Base-by-base conservation (phyloP, 257 asterid species). In the Solanum medicagineum region DNA sequence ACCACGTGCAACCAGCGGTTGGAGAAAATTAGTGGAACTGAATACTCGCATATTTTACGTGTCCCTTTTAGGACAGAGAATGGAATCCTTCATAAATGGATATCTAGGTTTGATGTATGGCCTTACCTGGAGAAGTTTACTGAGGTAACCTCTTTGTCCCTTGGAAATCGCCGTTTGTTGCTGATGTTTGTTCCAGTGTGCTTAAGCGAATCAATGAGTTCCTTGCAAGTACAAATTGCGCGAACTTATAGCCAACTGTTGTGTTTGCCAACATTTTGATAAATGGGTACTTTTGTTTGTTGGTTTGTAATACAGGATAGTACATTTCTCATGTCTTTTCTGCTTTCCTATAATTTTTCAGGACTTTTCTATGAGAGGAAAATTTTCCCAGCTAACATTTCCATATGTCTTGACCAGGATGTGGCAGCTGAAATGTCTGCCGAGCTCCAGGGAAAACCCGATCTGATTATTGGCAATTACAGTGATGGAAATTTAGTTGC, bases 401-500 rank as follows among this genome's bases (percentile, higher is more conserved):
- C 20, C 53, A 45, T 0, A 12, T 82, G 29, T 62, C 45, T 69
- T 71, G 79, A 49, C 83, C 89, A 95, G 99, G 99, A 97, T 80
- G 91, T 94, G 29, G 97, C 91, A 24, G 79, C 88, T 86, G 99
- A 97, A 94, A 95, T 97, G 68, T 74, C 94, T 40, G 98, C 99
- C n/a, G 99, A 97, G 95, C 84, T 97, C 90, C 97, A 95, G 86
- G 99, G 94, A 36, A 63, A 75, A 66, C 98, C 99, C 0, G 97
- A 95, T 89, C 92, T 97, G 70, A 91, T 97, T 40, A 91, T 97
- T 79, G 99, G 99, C 56, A 97, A 97, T 91, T 97, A 97, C 87
- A 97, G 99, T 87, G 99, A 97, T 89, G 99, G 99, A 83, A 97
- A 97, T 93, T 94, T 97, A 66, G 98, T 97, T 49, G 98, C 99